These are phyloP conservation scores for Magnolia sinica DNA, from an alignment of 164 flowering plant genomes.

Conservation along the genomic window DNA sequence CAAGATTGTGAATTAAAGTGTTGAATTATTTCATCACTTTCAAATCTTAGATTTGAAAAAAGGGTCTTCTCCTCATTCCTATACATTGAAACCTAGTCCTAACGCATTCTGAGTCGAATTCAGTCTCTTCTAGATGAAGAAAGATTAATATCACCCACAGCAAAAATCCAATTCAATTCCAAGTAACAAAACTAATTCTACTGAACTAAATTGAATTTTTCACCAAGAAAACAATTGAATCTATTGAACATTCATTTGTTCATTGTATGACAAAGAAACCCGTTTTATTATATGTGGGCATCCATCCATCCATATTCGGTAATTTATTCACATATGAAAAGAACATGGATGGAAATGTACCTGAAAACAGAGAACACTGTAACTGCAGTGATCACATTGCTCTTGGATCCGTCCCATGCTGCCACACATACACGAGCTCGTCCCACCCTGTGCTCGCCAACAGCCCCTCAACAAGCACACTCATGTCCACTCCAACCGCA, in stretches of 20 bases:
- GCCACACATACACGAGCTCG: conserved; percentile 93
- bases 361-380: background rate
- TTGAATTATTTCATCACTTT: no score
- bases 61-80: no score
- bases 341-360: background rate
- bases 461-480: conserved; percentile 92
- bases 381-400: conserved; percentile 25
- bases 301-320: background rate
- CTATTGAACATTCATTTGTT: background rate
- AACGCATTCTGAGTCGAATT: no score
- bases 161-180: background rate
- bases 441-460: conserved; percentile 98
- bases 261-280: background rate
- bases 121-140: no score
- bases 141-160: no score
- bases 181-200: background rate
- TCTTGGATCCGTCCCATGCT: conserved; percentile 86
- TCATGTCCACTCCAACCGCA: conserved; percentile 93
- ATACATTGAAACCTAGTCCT: no score
- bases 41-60: no score
- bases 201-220: background rate
- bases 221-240: background rate
- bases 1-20: no score
- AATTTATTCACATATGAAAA: background rate
- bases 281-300: background rate